A percentile compares a stretch with the other conserved stretches of the same genome.
Evolutionary conservation across 768 basidiomycete species (phyloP).

Genomic region (Lenzites betulinus): DNA sequence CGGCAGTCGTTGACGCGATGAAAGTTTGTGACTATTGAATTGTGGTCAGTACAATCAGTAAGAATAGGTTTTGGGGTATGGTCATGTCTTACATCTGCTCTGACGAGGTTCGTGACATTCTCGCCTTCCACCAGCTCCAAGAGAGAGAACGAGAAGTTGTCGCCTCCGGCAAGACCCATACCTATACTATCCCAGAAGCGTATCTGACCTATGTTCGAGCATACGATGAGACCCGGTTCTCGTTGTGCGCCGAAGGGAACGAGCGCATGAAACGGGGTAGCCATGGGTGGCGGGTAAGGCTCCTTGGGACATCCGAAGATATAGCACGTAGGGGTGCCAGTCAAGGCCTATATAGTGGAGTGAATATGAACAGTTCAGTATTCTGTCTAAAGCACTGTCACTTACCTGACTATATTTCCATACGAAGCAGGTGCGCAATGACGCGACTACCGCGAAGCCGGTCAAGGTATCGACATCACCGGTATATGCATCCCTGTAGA

Average conservation of each 20-base stretch:
- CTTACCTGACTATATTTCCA: slow-evolving; percentile 78
- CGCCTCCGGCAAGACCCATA: slow-evolving; percentile 79
- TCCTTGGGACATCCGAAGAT: slow-evolving; percentile 72
- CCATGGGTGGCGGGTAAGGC: slow-evolving; percentile 50
- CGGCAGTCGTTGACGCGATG: slow-evolving; percentile 67
- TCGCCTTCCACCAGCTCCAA: slow-evolving; percentile 57
- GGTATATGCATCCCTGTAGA: slow-evolving; percentile 64
- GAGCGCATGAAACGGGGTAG: slow-evolving; percentile 51
- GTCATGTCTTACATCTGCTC: slow-evolving; percentile 55
- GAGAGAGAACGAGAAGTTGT: slow-evolving; percentile 55
- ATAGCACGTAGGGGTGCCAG: slow-evolving; percentile 78
- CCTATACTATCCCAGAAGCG: slow-evolving; percentile 90
- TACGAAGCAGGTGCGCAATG: slow-evolving; percentile 74
- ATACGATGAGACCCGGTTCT: slow-evolving; percentile 86
- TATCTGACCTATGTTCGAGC: slow-evolving; percentile 68
- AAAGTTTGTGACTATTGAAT: slow-evolving; percentile 60
- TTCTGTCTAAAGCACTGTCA: neutral
- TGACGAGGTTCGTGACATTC: slow-evolving; percentile 63
- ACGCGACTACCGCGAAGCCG: slow-evolving; percentile 74
- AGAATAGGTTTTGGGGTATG: neutral
- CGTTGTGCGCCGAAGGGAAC: slow-evolving; percentile 66
- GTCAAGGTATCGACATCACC: slow-evolving; percentile 73
- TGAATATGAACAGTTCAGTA: neutral
- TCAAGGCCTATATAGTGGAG: slow-evolving; percentile 47
- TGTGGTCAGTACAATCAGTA: slow-evolving; percentile 1